Evolutionary conservation across 306 rosid species (phyloP), one percentile per base, ranked within the genome.

Genomic region (Trifolium subterraneum): DNA sequence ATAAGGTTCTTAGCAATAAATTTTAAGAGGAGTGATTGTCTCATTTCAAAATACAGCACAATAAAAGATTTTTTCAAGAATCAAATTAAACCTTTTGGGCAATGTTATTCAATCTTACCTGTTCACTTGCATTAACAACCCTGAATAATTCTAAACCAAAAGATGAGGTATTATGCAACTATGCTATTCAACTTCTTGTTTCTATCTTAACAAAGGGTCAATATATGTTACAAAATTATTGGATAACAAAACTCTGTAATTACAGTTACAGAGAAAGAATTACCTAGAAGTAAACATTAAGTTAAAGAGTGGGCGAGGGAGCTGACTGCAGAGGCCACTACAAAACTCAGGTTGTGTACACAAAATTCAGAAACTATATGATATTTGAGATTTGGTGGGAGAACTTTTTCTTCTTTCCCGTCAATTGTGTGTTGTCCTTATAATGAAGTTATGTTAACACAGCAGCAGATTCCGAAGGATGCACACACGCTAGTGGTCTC

Each of bases 401-500:
- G 19, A 58, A 58, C 0, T 29, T 50, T 67, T 29, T 29, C 19
- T 14, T 39, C 56, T 6, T 38, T 42, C 35, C 74, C 33, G 55
- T 55, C 45, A 51, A n/a, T 33, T 22, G 55, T 47, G n/a, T 19
- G 68, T 38, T 58, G 35, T 47, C 54, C 44, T 42, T 58, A 48
- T 19, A 29, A 39, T 31, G 38, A 59, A 48, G 47, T 39, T 56
- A 16, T 23, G 8, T 58, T 77, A 50, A 13, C 64, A 52, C 11
- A 72, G 35, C 75, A 39, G 35, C 71, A n/a, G n/a, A n/a, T 63
- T 77, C 36, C 20, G 19, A 22, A 19, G 51, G 64, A 41, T 66
- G 60, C 8, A 33, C 54, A 20, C 18, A 33, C 72, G 59, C 22
- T 50, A 52, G 19, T 54, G 18, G 72, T 68, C 70, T 91, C 88